A percentile compares a stretch with the other conserved stretches of the same genome.
Evolutionary conservation across 148 eudicot genomes (phyloP).

Genomic region (Bassia scoparia): DNA sequence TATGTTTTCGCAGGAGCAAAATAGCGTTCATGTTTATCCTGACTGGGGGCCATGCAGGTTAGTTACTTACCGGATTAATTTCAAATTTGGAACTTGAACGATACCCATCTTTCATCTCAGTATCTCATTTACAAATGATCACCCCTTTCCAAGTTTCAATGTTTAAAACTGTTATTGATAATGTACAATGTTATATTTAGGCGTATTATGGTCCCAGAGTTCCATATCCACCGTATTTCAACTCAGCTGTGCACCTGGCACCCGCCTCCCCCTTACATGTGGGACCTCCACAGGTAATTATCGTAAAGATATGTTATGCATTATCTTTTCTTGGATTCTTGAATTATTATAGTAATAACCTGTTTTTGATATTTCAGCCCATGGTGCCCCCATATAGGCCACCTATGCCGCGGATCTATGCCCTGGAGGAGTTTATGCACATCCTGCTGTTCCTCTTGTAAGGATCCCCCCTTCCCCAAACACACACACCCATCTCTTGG

Average conservation of each 20-base stretch:
- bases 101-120: not conserved
- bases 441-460: conserved; percentile 78
- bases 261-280: conserved; percentile 77
- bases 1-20: conserved; percentile 63
- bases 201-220: conserved; percentile 91
- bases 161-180: not conserved
- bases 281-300: conserved; percentile 85
- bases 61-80: not conserved
- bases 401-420: conserved; percentile 87
- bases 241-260: conserved; percentile 77
- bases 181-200: conserved; percentile 28
- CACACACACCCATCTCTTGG: no score
- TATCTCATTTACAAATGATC: not conserved
- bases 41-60: conserved; percentile 99
- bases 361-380: conserved; percentile 35
- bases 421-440: conserved; percentile 92
- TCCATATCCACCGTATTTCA: conserved; percentile 72
- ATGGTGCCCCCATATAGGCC: conserved; percentile 94
- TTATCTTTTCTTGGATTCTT: not conserved
- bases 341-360: not conserved
- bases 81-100: not conserved
- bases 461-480: conserved; percentile 19
- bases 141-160: not conserved
- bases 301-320: not conserved
- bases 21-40: conserved; percentile 66